A percentile compares a stretch with the other conserved stretches of the same genome.
phyloP scores from a whole-genome alignment of 768 basidiomycete species.

The Tylopilus cervinicoccineus region DNA sequence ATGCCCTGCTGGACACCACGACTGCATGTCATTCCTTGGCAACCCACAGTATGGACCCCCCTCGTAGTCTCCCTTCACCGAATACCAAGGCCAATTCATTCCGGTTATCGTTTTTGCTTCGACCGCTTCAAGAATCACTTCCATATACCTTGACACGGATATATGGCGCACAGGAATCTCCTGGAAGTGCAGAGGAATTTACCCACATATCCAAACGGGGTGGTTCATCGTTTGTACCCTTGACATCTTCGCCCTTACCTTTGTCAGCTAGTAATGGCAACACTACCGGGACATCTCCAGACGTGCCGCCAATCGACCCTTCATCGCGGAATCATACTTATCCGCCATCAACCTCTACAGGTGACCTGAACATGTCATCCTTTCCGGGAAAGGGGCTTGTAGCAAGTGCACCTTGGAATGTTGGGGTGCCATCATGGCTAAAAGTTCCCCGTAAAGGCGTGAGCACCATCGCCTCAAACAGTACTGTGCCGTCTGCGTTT shows the following conservation, averaged over 20 bases:
- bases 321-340: slow-evolving; percentile 63
- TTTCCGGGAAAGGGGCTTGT: slow-evolving; percentile 42
- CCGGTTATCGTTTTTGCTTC: slow-evolving; percentile 59
- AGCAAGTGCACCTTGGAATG: slow-evolving; percentile 45
- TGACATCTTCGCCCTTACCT: slow-evolving; percentile 41
- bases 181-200: slow-evolving; percentile 54
- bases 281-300: slow-evolving; percentile 5
- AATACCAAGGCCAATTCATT: slow-evolving; percentile 44
- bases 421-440: slow-evolving; percentile 72
- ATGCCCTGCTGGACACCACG: slow-evolving; percentile 57
- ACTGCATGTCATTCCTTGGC: slow-evolving; percentile 31
- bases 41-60: slow-evolving; percentile 36
- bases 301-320: slow-evolving; percentile 23
- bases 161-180: slow-evolving; percentile 30
- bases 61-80: slow-evolving; percentile 35
- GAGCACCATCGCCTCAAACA: slow-evolving; percentile 34
- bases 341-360: slow-evolving; percentile 63
- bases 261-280: slow-evolving; percentile 14
- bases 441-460: slow-evolving; percentile 40
- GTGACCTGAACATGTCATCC: slow-evolving; percentile 39
- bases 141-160: slow-evolving; percentile 36
- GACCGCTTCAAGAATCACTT: slow-evolving; percentile 60
- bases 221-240: slow-evolving; percentile 55
- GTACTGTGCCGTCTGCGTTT: slow-evolving; percentile 16
- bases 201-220: slow-evolving; percentile 63